Evolutionary conservation across 352 stramenopile species (phyloP).

Genomic region (Phytopythium aichiense): DNA sequence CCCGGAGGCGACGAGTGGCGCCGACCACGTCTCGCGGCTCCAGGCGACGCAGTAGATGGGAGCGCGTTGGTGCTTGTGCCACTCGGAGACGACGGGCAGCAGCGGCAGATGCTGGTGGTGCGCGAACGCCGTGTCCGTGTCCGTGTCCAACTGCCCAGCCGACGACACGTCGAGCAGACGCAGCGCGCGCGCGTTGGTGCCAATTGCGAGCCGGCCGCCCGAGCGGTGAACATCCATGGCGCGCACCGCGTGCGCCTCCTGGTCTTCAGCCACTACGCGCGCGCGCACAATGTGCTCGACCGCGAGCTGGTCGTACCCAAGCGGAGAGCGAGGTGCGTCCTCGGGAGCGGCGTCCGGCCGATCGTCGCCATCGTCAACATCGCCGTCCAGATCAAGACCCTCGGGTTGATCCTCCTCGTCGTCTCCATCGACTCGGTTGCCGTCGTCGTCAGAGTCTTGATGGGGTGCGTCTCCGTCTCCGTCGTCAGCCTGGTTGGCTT

Average conservation of each 20-base stretch:
- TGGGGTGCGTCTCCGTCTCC: background rate
- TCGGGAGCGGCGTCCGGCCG: background rate
- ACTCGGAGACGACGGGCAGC: constrained; percentile 45
- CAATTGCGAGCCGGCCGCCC: constrained; percentile 44
- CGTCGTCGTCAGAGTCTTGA: background rate
- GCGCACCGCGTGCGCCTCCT: constrained; percentile 50
- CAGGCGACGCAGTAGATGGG: constrained; percentile 55
- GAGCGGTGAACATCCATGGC: constrained; percentile 40
- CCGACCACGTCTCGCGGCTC: constrained; percentile 13
- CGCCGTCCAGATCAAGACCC: background rate
- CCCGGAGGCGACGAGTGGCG: constrained; percentile 43
- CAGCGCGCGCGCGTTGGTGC: constrained; percentile 55
- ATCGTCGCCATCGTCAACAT: background rate
- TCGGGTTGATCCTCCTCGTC: background rate
- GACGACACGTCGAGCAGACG: constrained; percentile 46
- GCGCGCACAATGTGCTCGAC: constrained; percentile 40
- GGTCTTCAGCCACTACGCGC: constrained; percentile 44
- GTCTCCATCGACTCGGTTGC: background rate
- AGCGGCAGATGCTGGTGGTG: constrained; percentile 26
- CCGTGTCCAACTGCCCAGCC: constrained; percentile 3
- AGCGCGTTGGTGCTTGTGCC: constrained; percentile 56
- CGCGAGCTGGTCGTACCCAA: constrained; percentile 33
- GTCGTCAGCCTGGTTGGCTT: background rate
- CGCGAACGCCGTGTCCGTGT: constrained; percentile 5
- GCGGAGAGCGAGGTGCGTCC: background rate